Evolutionary conservation across 2,329 filamentous ascomycete species (phyloP), one percentile per base, ranked within the genome.

Genomic region (Xylaria digitata): DNA sequence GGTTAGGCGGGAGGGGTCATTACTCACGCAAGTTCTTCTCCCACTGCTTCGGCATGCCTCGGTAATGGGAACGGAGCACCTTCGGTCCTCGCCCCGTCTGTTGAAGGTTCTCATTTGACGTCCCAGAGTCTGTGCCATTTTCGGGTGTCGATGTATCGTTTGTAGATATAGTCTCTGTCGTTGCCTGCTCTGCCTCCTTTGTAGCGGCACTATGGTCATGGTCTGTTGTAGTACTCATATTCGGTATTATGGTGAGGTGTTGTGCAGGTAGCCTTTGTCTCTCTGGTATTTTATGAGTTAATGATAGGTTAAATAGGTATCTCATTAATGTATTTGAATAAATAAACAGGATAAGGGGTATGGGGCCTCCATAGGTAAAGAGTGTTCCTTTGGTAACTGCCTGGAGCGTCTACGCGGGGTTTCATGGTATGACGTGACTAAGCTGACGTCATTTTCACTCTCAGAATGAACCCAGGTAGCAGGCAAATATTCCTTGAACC

Each of bases 11-110:
- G 15, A 49, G 3, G 11, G 21, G 15, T 42, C 13, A 49, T 7
- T 30, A 58, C 69, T 63, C 50, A 73, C 72, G 61, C 48, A 26
- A 65, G 63, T 75, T 75, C 70, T 75, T 75, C 66, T 74, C 74
- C 74, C 74, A 75, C 48, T 75, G 70, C 4, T 63, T 72, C 52
- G 74, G 74, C 74, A 75, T 75, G 52, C 74, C 74, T 21, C 59
- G 70, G 62, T 57, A 75, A 54, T 75, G 74, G 5, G 73, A 73
- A 40, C 63, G 72, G 21, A 75, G 66, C 34, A 71, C 67, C 48
- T 64, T 72, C 1, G 67, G 66, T 2, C 67, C 62, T 34, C 68
- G 46, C 34, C 46, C 64, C 5, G 54, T 63, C 59, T 67, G 58
- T 32, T 67, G 62, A 15, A n/a, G 52, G 34, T 63, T 46, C n/a